Evolutionary conservation across 164 flowering plant species (phyloP).

Genomic region (Kalanchoe fedtschenkoi): DNA sequence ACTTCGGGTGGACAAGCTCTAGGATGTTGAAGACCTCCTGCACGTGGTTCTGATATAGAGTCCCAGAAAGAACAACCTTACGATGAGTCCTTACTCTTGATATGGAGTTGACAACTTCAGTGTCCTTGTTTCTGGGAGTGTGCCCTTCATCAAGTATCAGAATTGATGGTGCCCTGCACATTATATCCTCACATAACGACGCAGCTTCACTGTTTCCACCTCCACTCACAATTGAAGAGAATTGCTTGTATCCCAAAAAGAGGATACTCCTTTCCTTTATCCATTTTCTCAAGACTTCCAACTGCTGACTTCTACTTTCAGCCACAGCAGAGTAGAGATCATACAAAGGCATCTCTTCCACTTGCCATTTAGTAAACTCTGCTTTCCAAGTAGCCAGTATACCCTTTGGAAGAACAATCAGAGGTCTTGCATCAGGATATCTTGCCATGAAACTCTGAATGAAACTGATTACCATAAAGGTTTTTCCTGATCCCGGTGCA

Average conservation of each 20-base stretch:
- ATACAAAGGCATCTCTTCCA: constrained; percentile 61
- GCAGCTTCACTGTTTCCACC: constrained; percentile 16
- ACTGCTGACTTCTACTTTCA: constrained; percentile 53
- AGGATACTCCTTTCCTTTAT: constrained; percentile 52
- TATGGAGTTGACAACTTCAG: constrained; percentile 57
- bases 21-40: constrained; percentile 79
- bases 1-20: constrained; percentile 81
- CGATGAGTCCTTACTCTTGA: constrained; percentile 56
- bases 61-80: constrained; percentile 91
- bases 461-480: constrained; percentile 86
- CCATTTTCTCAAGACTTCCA: constrained; percentile 64
- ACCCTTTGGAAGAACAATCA: constrained; percentile 77
- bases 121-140: constrained; percentile 72
- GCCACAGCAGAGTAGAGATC: constrained; percentile 69
- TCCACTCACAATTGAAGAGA: constrained; percentile 56
- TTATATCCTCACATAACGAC: constrained; percentile 44
- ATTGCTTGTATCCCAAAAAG: constrained; percentile 76
- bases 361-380: constrained; percentile 75
- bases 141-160: constrained; percentile 92
- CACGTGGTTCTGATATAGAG: constrained; percentile 90
- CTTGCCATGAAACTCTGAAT: constrained; percentile 78
- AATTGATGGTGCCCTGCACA: constrained; percentile 54
- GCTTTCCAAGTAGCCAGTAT: constrained; percentile 71
- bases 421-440: constrained; percentile 60
- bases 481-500: constrained; percentile 98